These are phyloP conservation scores for Marchantia paleacea DNA, from an alignment of 225 moss, liverwort and hornwort genomes.

Conservation along the genomic window DNA sequence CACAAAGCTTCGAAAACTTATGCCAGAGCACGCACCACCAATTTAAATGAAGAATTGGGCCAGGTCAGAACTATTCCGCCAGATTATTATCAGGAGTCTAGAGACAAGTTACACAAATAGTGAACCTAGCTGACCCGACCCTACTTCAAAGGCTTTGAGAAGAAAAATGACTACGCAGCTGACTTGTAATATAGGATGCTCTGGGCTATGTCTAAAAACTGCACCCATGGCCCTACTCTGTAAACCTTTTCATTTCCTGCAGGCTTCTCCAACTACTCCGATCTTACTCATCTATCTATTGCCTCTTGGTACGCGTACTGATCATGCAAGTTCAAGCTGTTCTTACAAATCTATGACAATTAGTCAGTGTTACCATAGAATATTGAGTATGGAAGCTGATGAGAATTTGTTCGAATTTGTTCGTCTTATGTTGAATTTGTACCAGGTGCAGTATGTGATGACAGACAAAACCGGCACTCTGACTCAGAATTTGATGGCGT, in stretches of 20 bases:
- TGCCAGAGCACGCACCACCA: constrained; percentile 62
- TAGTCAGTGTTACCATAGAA: background rate
- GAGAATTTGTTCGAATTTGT: no score
- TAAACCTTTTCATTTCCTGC: background rate
- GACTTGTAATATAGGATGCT: background rate
- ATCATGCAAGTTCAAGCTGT: background rate
- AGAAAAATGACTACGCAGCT: background rate
- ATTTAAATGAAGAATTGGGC: constrained; percentile 84
- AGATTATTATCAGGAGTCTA: no score
- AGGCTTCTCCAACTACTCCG: background rate
- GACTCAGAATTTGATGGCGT: constrained; percentile 94
- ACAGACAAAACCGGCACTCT: constrained; percentile 90
- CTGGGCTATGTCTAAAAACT: background rate
- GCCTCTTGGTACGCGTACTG: background rate
- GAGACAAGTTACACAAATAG: background rate
- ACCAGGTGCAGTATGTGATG: constrained; percentile 76
- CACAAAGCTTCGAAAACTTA: constrained; percentile 46
- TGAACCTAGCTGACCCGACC: background rate
- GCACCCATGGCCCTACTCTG: no score
- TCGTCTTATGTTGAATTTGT: background rate
- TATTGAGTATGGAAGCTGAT: background rate
- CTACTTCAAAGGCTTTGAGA: background rate
- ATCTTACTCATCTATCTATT: background rate
- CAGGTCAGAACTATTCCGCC: constrained; percentile 46
- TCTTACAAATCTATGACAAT: background rate